These are phyloP conservation scores for Jackrogersella multiformis DNA, from an alignment of 495 filamentous ascomycete genomes.

Conservation along the genomic window DNA sequence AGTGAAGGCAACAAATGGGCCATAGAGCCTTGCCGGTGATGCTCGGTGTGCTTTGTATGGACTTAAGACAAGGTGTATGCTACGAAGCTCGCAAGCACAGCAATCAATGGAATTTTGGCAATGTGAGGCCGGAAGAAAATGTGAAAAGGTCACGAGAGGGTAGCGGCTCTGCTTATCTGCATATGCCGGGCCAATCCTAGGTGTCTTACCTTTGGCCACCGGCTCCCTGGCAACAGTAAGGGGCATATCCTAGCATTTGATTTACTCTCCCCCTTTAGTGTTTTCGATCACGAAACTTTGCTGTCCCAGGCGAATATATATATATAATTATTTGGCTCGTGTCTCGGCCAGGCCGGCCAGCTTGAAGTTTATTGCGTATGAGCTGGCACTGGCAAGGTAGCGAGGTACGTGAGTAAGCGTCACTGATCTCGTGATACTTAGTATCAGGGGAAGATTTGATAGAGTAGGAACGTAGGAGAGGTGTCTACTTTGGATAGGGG, in stretches of 20 bases:
- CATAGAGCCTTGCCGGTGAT: conserved; percentile 15
- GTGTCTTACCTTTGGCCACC: neutral
- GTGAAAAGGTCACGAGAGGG: neutral
- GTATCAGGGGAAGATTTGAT: neutral
- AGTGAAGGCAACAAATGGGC: neutral
- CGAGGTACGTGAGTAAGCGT: neutral
- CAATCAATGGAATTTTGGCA: conserved; percentile 15
- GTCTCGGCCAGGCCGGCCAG: neutral
- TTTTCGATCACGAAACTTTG: neutral
- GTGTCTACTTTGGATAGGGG: neutral
- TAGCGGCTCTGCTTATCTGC: neutral
- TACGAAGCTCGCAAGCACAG: conserved; percentile 12
- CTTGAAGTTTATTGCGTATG: neutral
- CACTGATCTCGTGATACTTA: neutral
- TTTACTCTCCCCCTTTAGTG: neutral
- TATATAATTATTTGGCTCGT: neutral
- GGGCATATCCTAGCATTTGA: neutral
- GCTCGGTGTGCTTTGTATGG: conserved; percentile 10
- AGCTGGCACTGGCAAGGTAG: neutral
- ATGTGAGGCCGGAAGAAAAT: neutral
- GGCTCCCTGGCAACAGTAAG: neutral
- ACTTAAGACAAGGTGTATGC: conserved; percentile 28
- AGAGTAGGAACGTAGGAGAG: neutral
- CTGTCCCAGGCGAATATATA: neutral
- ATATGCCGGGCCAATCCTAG: neutral